Conservation (phyloP, 2,329 filamentous ascomycete species). For the Nigrospora oryzae region DNA sequence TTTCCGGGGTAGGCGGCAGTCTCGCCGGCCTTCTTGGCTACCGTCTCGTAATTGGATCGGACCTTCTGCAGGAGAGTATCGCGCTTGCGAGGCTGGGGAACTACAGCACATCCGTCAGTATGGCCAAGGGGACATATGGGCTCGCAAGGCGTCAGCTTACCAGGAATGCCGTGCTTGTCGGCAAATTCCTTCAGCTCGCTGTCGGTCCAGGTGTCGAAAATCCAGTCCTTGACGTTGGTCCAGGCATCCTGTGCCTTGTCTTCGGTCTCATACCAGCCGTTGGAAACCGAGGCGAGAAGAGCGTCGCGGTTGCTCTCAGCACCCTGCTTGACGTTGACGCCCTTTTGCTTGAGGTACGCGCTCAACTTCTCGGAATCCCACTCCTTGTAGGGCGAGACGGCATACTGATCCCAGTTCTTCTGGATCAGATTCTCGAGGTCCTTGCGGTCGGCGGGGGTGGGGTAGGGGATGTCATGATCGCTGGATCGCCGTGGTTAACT, state of each 20-base stretch:
- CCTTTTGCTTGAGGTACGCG: slow-evolving; percentile 62
- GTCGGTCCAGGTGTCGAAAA: slow-evolving; percentile 91
- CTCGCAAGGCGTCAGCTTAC: slow-evolving; percentile 23
- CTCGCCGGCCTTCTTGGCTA: slow-evolving; percentile 68
- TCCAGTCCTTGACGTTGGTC: slow-evolving; percentile 73
- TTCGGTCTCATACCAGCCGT: slow-evolving; percentile 69
- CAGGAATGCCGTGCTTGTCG: slow-evolving; percentile 77
- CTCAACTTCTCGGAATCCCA: slow-evolving; percentile 67
- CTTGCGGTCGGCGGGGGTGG: slow-evolving; percentile 83
- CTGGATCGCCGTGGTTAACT: not conserved
- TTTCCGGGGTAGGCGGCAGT: slow-evolving; percentile 82
- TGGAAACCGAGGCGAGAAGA: slow-evolving; percentile 61
- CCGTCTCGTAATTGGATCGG: slow-evolving; percentile 71
- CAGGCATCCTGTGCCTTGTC: slow-evolving; percentile 69
- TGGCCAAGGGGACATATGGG: not conserved
- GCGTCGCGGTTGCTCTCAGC: slow-evolving; percentile 61
- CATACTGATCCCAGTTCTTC: slow-evolving; percentile 76
- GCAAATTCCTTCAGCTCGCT: slow-evolving; percentile 90
- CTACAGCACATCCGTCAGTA: slow-evolving; percentile 21
- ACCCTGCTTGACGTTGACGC: slow-evolving; percentile 58
- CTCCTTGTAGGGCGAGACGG: slow-evolving; percentile 65
- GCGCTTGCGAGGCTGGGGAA: slow-evolving; percentile 78
- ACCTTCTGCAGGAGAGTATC: slow-evolving; percentile 72
- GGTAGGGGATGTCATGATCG: slow-evolving; percentile 85
- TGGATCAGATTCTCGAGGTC: slow-evolving; percentile 88